A percentile compares a stretch with the other conserved stretches of the same genome.
Evolutionary conservation across 371 early-diverging fungal species (phyloP).

Genomic region (Mortierella sp.): DNA sequence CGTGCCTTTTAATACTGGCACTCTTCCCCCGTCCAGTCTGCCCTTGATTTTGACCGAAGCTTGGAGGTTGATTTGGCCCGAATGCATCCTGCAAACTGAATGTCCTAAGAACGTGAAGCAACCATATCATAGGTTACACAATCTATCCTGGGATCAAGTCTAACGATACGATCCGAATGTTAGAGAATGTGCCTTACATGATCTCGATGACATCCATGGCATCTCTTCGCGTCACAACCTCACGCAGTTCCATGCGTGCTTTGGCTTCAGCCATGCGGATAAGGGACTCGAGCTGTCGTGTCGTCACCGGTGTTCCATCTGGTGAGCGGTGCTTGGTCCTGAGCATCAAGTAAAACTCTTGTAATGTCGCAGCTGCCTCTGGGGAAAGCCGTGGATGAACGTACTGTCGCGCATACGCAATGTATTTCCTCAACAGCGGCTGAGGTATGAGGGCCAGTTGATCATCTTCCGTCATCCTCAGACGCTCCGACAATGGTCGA

Average conservation of each 20-base stretch:
- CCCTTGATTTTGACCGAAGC: constrained; percentile 17
- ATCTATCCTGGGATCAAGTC: no score
- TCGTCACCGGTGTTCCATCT: constrained; percentile 91
- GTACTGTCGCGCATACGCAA: constrained; percentile 82
- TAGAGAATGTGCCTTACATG: constrained; percentile 54
- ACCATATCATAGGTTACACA: no score
- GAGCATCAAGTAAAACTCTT: constrained; percentile 80
- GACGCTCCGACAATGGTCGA: constrained; percentile 55
- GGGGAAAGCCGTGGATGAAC: constrained; percentile 73
- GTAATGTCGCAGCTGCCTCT: constrained; percentile 67
- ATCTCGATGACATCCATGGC: constrained; percentile 88
- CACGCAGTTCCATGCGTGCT: constrained; percentile 93
- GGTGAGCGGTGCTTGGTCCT: constrained; percentile 74
- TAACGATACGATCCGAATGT: no score
- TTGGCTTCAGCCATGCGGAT: constrained; percentile 98
- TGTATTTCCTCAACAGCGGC: constrained; percentile 75
- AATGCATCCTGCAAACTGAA: constrained; percentile 48
- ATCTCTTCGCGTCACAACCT: constrained; percentile 84
- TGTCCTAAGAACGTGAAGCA: constrained; percentile 43
- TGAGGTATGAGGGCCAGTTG: constrained; percentile 64
- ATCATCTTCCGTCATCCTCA: constrained; percentile 59
- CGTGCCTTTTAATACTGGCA: constrained; percentile 29
- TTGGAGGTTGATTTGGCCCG: constrained; percentile 1
- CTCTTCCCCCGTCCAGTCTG: constrained; percentile 41
- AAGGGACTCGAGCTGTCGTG: constrained; percentile 98